phyloP scores from a whole-genome alignment of 2,329 filamentous ascomycete species.

The Apiospora pterosperma region DNA sequence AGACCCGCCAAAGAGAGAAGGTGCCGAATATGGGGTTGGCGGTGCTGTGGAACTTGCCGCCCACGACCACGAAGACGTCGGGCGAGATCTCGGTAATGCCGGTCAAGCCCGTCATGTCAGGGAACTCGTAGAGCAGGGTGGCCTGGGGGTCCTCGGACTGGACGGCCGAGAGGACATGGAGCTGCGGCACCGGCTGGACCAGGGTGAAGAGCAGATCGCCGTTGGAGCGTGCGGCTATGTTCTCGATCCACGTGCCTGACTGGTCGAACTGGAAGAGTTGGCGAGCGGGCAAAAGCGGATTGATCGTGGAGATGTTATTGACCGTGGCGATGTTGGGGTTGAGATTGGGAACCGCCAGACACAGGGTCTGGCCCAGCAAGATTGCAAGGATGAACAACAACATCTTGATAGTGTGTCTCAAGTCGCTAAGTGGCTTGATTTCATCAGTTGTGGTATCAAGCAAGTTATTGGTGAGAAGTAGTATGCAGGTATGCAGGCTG shows the following conservation, averaged over 20 bases:
- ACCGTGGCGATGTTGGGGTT: neutral
- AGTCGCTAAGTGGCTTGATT: no score
- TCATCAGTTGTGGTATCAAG: neutral
- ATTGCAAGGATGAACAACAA: neutral
- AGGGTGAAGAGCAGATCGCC: slow-evolving; percentile 26
- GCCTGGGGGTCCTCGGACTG: slow-evolving; percentile 12
- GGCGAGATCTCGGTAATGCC: slow-evolving; percentile 26
- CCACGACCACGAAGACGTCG: slow-evolving; percentile 16
- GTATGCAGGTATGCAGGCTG: neutral
- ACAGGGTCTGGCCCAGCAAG: neutral
- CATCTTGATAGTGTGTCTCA: neutral
- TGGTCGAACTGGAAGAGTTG: slow-evolving; percentile 10
- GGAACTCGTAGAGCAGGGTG: slow-evolving; percentile 20
- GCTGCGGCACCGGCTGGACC: slow-evolving; percentile 18
- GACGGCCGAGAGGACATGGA: slow-evolving; percentile 13
- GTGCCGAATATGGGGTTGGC: slow-evolving; percentile 9
- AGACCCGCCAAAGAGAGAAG: slow-evolving; percentile 13
- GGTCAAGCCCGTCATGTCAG: slow-evolving; percentile 15
- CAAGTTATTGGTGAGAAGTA: neutral
- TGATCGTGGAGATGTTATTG: neutral
- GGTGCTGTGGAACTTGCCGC: slow-evolving; percentile 7
- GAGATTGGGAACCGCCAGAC: neutral
- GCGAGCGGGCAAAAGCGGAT: neutral
- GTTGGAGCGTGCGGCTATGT: slow-evolving; percentile 24
- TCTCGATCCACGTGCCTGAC: slow-evolving; percentile 21